Evolutionary conservation across 2,329 filamentous ascomycete genomes (phyloP).

Genomic region (Dothistroma septosporum): DNA sequence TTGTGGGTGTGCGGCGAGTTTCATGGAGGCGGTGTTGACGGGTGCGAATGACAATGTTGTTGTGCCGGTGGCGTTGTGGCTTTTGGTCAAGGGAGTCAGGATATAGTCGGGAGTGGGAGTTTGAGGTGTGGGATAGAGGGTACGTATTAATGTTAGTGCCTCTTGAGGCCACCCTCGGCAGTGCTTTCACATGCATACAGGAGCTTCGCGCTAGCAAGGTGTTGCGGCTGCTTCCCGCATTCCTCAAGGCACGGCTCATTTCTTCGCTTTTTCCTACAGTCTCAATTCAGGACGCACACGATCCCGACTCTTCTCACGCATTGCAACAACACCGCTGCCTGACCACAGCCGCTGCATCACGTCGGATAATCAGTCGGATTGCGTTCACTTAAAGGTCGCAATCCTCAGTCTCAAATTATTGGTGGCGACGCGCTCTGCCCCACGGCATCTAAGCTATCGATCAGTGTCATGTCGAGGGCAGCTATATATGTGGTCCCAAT

Average conservation of each 20-base stretch:
- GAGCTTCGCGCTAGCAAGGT: not conserved
- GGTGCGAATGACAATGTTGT: constrained; percentile 98
- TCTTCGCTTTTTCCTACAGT: not conserved
- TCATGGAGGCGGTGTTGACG: constrained; percentile 92
- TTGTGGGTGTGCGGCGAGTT: constrained; percentile 75
- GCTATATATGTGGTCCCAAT: too few relatives aligned
- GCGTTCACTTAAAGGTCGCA: too few relatives aligned
- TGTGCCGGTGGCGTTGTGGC: constrained; percentile 88
- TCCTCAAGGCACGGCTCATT: not conserved
- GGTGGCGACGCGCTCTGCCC: too few relatives aligned
- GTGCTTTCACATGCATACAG: not conserved
- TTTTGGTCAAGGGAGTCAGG: constrained; percentile 75
- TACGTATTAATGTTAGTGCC: not conserved
- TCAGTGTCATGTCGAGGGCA: too few relatives aligned
- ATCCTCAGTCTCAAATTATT: too few relatives aligned
- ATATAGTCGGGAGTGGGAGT: not conserved
- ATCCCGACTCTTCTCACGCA: not conserved
- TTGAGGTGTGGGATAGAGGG: not conserved
- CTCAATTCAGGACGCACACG: not conserved
- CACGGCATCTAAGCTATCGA: too few relatives aligned
- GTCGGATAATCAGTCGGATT: too few relatives aligned
- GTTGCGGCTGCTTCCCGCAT: not conserved
- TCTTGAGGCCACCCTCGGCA: not conserved
- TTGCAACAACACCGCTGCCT: not conserved
- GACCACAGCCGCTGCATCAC: not conserved